Percentiles rank a stretch among this genome's conserved stretches.
Evolutionary conservation across 2,329 filamentous ascomycete genomes (phyloP).

Genomic region (Truncatella angustata): DNA sequence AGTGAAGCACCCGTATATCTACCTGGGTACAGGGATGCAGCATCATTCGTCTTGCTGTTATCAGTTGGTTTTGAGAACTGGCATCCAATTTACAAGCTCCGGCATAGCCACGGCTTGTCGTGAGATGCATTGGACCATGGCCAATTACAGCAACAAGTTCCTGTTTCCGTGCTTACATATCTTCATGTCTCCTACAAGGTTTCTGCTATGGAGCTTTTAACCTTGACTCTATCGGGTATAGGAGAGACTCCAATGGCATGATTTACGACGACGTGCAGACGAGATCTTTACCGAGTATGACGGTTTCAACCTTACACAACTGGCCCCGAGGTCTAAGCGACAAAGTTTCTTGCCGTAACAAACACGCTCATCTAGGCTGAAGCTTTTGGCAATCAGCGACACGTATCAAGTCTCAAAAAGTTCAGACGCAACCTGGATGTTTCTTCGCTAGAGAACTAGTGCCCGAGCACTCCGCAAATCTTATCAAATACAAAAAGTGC

Average conservation of each 20-base stretch:
- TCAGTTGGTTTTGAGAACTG: too few species aligned
- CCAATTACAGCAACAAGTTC: not conserved
- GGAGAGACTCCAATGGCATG: not conserved
- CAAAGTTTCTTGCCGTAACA: not conserved
- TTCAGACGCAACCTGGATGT: conserved; percentile 5
- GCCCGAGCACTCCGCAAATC: conserved; percentile 6
- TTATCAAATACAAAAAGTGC: not conserved
- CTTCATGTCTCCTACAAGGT: not conserved
- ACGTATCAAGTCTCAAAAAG: conserved; percentile 4
- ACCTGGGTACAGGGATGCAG: not conserved
- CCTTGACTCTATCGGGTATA: not conserved
- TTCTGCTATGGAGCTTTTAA: not conserved
- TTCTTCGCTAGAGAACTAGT: not conserved
- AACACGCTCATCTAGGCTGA: not conserved
- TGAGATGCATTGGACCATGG: not conserved
- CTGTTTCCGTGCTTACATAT: not conserved
- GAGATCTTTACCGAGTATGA: not conserved
- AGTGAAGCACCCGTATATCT: not conserved
- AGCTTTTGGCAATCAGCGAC: conserved; percentile 1
- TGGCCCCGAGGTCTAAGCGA: not conserved
- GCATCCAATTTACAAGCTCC: not conserved
- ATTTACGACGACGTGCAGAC: not conserved
- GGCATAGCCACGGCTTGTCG: not conserved
- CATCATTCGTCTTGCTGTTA: too few species aligned
- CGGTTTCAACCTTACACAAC: not conserved